phyloP scores from a whole-genome alignment of 176 grass and related monocot genomes.

The Oryza rufipogon region DNA sequence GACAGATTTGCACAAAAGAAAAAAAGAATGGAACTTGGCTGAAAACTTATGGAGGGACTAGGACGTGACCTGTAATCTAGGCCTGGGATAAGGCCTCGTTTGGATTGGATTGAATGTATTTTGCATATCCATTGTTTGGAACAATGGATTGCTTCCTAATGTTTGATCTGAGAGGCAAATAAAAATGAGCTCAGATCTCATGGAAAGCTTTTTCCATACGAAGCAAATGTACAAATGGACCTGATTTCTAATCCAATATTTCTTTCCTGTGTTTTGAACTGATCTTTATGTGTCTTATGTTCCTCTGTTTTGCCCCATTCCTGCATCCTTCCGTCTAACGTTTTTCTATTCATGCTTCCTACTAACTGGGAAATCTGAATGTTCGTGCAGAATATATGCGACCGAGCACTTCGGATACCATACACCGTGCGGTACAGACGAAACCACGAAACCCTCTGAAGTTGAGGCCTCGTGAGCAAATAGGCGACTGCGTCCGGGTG shows the following conservation, averaged over 20 bases:
- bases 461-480: neutral
- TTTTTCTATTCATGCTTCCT: neutral
- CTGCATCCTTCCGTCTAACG: neutral
- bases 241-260: neutral
- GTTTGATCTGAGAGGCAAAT: neutral
- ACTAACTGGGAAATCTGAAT: constrained; percentile 24
- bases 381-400: constrained; percentile 9
- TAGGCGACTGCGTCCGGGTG: neutral
- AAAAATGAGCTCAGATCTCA: neutral
- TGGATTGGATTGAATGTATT: neutral
- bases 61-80: constrained; percentile 5
- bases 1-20: neutral
- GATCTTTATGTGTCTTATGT: neutral
- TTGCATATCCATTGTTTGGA: neutral
- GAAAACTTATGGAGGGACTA: neutral
- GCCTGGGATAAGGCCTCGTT: neutral
- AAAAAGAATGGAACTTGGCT: neutral
- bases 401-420: constrained; percentile 30
- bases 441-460: constrained; percentile 30
- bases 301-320: neutral
- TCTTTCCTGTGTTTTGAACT: neutral
- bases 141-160: neutral
- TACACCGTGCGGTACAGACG: constrained; percentile 12
- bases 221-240: neutral
- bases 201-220: neutral